Conservation (phyloP, 2,329 filamentous ascomycete species). For the Colletotrichum neosansevieriae region DNA sequence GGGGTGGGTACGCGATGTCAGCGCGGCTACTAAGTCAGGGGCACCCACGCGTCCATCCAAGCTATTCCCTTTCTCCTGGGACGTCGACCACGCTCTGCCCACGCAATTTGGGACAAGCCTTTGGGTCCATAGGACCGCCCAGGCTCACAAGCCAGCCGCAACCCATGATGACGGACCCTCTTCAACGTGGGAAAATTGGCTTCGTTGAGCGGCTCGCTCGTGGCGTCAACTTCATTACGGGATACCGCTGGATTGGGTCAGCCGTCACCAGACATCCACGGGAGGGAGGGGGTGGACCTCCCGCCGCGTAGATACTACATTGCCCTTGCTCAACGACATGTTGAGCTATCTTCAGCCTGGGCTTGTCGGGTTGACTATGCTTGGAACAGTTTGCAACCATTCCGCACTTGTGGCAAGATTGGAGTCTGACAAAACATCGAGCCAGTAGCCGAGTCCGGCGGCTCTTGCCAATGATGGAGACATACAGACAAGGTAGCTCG, state of each 20-base stretch:
- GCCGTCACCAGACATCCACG: neutral
- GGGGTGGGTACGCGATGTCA: neutral
- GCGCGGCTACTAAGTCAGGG: constrained; percentile 10
- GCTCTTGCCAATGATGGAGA: too few relatives aligned
- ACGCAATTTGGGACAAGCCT: neutral
- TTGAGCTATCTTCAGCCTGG: neutral
- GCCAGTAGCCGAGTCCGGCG: too few relatives aligned
- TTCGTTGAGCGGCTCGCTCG: constrained; percentile 21
- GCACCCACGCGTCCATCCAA: too few relatives aligned
- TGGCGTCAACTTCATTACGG: constrained; percentile 28
- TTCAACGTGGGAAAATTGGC: constrained; percentile 9
- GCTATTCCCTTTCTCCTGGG: neutral
- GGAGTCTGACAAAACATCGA: too few relatives aligned
- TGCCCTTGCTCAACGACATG: neutral
- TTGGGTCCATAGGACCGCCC: neutral
- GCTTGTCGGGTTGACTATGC: neutral
- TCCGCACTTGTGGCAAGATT: too few relatives aligned
- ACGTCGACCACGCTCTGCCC: neutral
- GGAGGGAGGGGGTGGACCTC: too few relatives aligned
- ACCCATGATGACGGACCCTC: neutral
- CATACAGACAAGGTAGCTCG: too few relatives aligned
- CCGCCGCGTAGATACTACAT: neutral
- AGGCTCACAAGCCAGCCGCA: constrained; percentile 2
- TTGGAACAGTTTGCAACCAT: too few relatives aligned
- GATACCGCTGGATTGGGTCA: constrained; percentile 19